Conservation (phyloP, 1,139 yeast species). For the Geotrichum histeridarum region DNA sequence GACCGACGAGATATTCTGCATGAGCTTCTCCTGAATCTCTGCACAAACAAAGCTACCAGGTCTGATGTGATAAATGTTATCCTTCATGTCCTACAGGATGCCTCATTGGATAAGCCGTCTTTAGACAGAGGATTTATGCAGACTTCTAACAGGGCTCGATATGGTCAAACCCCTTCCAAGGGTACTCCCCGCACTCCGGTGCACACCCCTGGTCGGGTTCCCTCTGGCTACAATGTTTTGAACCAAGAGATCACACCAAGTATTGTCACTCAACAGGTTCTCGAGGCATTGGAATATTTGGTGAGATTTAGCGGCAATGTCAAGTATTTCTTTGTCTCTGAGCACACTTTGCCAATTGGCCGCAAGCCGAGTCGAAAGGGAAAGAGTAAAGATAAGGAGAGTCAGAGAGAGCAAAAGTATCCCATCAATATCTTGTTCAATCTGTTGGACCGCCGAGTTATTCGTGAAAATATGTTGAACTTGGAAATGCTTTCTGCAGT, state of each 20-base stretch:
- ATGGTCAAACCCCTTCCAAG: conserved; percentile 14
- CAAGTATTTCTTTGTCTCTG: conserved; percentile 72
- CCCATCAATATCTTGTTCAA: conserved; percentile 68
- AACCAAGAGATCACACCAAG: conserved; percentile 57
- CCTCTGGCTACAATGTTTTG: conserved; percentile 32
- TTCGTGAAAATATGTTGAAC: conserved; percentile 66
- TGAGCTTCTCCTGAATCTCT: conserved; percentile 60
- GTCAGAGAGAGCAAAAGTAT: conserved; percentile 46
- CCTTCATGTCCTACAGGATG: conserved; percentile 69
- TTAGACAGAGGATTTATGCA: conserved; percentile 63
- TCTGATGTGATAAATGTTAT: conserved; percentile 69
- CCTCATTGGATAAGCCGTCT: conserved; percentile 55
- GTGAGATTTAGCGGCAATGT: conserved; percentile 65
- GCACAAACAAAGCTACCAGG: conserved; percentile 74
- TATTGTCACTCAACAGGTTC: conserved; percentile 67
- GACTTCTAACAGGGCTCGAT: conserved; percentile 39
- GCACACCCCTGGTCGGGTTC: conserved; percentile 21
- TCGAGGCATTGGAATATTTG: conserved; percentile 69
- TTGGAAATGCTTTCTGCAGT: conserved; percentile 74
- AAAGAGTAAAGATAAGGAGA: conserved; percentile 39
- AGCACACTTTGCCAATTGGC: conserved; percentile 62
- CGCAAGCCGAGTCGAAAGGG: conserved; percentile 43
- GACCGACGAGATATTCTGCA: conserved; percentile 62
- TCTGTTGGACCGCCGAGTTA: conserved; percentile 56
- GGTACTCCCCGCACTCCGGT: conserved; percentile 29